phyloP scores from a whole-genome alignment of 1,284 basidiomycete genomes.

The Gastroboletus turbinatus region DNA sequence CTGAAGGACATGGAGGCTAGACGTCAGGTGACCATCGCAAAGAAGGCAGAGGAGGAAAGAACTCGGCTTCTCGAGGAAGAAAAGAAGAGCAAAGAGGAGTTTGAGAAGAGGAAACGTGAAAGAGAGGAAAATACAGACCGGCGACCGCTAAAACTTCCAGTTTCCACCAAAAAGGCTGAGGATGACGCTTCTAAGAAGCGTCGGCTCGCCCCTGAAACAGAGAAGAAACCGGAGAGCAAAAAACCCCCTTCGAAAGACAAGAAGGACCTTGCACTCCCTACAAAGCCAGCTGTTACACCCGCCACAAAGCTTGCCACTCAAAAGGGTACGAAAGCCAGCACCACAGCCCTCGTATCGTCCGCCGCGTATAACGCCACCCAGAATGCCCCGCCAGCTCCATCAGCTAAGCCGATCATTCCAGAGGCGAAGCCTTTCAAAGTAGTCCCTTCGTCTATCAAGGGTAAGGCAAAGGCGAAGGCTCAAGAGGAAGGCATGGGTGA shows the following conservation, averaged over 20 bases:
- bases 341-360: constrained; percentile 33
- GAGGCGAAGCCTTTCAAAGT: constrained; percentile 39
- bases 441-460: constrained; percentile 38
- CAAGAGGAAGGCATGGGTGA: constrained; percentile 49
- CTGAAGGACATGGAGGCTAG: constrained; percentile 80
- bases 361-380: constrained; percentile 35
- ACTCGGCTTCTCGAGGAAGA: constrained; percentile 62
- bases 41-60: constrained; percentile 80
- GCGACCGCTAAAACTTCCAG: constrained; percentile 44
- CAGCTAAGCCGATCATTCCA: constrained; percentile 28
- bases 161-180: constrained; percentile 58
- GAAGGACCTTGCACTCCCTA: constrained; percentile 33
- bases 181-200: constrained; percentile 74
- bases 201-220: constrained; percentile 51
- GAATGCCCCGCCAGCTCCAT: constrained; percentile 15
- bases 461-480: constrained; percentile 47
- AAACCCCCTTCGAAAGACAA: constrained; percentile 52
- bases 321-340: constrained; percentile 21
- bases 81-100: constrained; percentile 66
- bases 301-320: constrained; percentile 31
- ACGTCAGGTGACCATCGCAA: constrained; percentile 66
- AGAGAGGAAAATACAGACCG: constrained; percentile 74
- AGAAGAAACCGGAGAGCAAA: constrained; percentile 59
- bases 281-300: constrained; percentile 40
- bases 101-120: constrained; percentile 69